phyloP scores from a whole-genome alignment of 169 alveolate genomes.

The Plasmodium fragile region DNA sequence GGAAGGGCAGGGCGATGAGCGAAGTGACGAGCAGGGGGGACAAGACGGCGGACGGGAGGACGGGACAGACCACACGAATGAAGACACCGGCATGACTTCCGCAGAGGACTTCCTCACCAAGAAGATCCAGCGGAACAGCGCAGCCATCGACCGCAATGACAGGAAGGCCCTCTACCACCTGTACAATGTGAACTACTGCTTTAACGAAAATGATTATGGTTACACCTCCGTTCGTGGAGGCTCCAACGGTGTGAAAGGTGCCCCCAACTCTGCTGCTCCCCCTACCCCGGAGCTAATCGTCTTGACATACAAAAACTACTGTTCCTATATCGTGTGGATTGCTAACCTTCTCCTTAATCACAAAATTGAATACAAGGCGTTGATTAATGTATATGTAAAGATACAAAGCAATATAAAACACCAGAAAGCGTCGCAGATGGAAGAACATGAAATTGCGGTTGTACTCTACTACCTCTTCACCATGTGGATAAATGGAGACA shows the following conservation, averaged over 20 bases:
- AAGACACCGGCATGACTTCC: background rate
- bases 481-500: constrained; percentile 71
- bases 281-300: constrained; percentile 23
- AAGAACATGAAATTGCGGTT: constrained; percentile 47
- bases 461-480: constrained; percentile 66
- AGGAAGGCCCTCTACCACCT: constrained; percentile 50
- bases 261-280: background rate
- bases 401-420: constrained; percentile 38
- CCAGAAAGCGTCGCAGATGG: constrained; percentile 29
- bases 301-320: constrained; percentile 59
- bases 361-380: constrained; percentile 50
- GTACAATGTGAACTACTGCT: constrained; percentile 50
- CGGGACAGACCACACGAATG: background rate
- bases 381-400: constrained; percentile 49
- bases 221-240: background rate
- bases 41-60: background rate
- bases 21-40: background rate
- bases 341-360: constrained; percentile 59
- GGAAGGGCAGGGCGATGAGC: background rate
- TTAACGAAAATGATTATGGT: background rate
- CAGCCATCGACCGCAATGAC: constrained; percentile 33
- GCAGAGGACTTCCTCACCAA: background rate
- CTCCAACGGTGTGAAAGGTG: background rate
- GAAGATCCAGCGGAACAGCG: background rate
- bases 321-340: constrained; percentile 61